Evolutionary conservation across 345 rosid genomes (phyloP), one percentile per base, ranked within the genome.

Genomic region (Salix viminalis): DNA sequence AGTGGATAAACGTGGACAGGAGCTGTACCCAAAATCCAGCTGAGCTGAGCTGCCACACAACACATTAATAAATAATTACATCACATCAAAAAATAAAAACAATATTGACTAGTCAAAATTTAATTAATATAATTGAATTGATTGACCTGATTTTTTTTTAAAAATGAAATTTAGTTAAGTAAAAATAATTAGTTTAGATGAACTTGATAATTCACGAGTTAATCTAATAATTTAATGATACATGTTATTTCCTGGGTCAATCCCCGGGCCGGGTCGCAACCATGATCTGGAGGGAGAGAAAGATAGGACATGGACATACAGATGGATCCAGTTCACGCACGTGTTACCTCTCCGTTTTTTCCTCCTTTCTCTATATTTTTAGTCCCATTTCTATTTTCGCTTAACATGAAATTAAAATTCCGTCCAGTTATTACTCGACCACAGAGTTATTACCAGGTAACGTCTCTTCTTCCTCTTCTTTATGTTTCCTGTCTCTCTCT

Each of bases 311-410:
- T 52, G 71, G 62, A 69, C 24, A 39, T 52, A 50, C 77, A 76
- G 75, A 76, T 66, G 80, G 79, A 76, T 79, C 66, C 58, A 36
- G 74, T 52, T 44, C 67, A 64, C 67, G 72, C 85, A 76, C 85
- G 81, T 78, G 85, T 74, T 12, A 34, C 18, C 75, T 39, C 56
- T 70, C 75, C 52, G 19, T 15, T 36, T 12, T 24, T 67, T 44
- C 58, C 70, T 79, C 9, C 2, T 44, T 6, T 32, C 37, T 62
- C 79, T 77, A 73, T 42, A 41, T 41, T 24, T 71, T 79, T 81
- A 75, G 72, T 79, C 72, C 50, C 70, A 2, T 24, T 67, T 48
- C 69, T 73, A 42, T 64, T 42, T 44, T 21, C 54, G n/a, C 69
- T 11, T 62, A 54, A 58, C 64, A 14, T 23, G 64, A n/a, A 24